phyloP scores from a whole-genome alignment of 2,329 filamentous ascomycete genomes.

The Cryphonectria parasitica region DNA sequence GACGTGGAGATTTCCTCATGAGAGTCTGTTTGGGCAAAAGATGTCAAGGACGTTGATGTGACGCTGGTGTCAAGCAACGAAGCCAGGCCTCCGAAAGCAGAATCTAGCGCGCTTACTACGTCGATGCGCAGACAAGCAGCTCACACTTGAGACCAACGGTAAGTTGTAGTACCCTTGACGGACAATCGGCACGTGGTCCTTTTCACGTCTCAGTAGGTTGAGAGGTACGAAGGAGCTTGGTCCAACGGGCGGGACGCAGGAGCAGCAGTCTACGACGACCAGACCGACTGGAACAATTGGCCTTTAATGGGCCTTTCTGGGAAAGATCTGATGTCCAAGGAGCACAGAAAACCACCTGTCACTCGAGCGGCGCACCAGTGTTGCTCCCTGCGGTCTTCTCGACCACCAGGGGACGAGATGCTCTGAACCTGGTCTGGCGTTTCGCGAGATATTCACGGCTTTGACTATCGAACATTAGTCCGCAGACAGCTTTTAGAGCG shows the following conservation, averaged over 20 bases:
- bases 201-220: neutral
- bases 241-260: neutral
- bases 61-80: neutral
- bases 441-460: neutral
- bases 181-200: neutral
- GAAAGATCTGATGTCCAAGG: neutral
- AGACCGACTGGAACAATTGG: neutral
- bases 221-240: neutral
- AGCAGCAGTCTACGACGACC: neutral
- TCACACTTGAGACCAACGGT: neutral
- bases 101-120: neutral
- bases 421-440: neutral
- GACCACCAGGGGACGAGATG: neutral
- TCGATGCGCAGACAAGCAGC: neutral
- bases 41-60: neutral
- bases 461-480: neutral
- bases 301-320: neutral
- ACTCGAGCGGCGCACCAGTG: neutral
- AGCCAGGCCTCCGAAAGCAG: neutral
- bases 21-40: neutral
- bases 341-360: neutral
- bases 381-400: neutral
- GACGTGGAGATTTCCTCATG: constrained; percentile 3
- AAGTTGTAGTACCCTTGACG: neutral
- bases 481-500: neutral